Evolutionary conservation across 192 early-diverging fungal genomes (phyloP).

Genomic region (Pilaira anomala): DNA sequence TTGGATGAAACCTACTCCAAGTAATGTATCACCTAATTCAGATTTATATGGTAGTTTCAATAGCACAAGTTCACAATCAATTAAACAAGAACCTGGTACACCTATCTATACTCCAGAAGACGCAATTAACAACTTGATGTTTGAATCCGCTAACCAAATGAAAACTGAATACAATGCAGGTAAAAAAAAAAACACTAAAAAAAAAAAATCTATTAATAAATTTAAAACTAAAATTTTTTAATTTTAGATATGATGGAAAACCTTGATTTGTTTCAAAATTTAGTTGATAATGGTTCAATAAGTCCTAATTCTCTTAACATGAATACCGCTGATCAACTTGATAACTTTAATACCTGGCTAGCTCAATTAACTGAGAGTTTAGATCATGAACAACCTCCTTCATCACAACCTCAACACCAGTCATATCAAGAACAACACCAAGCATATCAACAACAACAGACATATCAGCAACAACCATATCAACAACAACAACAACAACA

Average conservation of each 20-base stretch:
- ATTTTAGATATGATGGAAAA: slow-evolving; percentile 19
- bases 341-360: slow-evolving; percentile 21
- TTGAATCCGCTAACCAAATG: neutral
- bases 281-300: slow-evolving; percentile 17
- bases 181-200: neutral
- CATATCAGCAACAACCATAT: neutral
- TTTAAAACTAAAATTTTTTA: neutral
- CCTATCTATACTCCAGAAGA: slow-evolving; percentile 8
- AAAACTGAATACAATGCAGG: slow-evolving; percentile 28
- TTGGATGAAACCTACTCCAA: slow-evolving; percentile 4
- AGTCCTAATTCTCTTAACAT: slow-evolving; percentile 9
- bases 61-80: neutral
- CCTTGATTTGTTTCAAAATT: slow-evolving; percentile 16
- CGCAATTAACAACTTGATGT: slow-evolving; percentile 2
- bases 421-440: neutral
- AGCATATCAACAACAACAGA: neutral
- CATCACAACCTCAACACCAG: neutral
- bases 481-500: neutral
- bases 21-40: slow-evolving; percentile 5
- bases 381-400: neutral
- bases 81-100: slow-evolving; percentile 3
- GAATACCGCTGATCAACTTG: slow-evolving; percentile 17
- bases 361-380: slow-evolving; percentile 23
- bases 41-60: slow-evolving; percentile 8
- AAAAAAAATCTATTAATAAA: neutral